Evolutionary conservation across 2,329 filamentous ascomycete species (phyloP).

Genomic region (Orbilia javanica): DNA sequence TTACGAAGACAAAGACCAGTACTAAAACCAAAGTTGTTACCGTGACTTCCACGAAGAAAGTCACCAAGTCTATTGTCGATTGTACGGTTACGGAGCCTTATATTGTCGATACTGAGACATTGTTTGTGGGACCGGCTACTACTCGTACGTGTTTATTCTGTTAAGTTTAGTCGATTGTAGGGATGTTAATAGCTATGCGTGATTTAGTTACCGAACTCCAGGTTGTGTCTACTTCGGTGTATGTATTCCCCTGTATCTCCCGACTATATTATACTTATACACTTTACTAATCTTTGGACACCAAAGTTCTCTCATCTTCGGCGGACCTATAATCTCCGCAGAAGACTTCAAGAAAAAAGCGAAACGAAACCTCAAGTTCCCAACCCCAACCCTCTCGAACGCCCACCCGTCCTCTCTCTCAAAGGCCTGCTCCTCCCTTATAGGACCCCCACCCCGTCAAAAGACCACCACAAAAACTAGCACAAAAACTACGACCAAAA

Average conservation of each 20-base stretch:
- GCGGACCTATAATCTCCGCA: conserved; percentile 19
- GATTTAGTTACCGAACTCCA: conserved; percentile 32
- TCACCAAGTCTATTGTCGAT: conserved; percentile 8
- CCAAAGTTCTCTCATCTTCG: conserved; percentile 34
- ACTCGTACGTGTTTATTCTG: conserved; percentile 29
- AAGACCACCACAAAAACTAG: conserved; percentile 7
- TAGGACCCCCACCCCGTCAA: conserved; percentile 1
- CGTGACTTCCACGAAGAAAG: conserved; percentile 6
- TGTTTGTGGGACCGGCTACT: conserved; percentile 38
- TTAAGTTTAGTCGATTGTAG: background rate
- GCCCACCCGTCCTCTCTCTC: conserved; percentile 30
- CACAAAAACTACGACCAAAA: background rate
- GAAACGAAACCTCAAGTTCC: conserved; percentile 37
- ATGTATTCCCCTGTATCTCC: background rate
- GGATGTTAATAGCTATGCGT: background rate
- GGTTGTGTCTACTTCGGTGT: conserved; percentile 28
- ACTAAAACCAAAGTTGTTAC: background rate
- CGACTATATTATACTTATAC: no score
- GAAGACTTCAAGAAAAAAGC: conserved; percentile 17
- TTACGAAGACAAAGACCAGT: conserved; percentile 18
- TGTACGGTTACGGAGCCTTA: conserved; percentile 33
- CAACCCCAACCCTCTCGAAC: conserved; percentile 27
- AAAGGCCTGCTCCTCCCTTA: conserved; percentile 28
- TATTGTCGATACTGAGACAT: conserved; percentile 42
- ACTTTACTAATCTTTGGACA: background rate